These are phyloP conservation scores for Penicillium alfredii DNA, from an alignment of 495 filamentous ascomycete genomes.

Conservation along the genomic window DNA sequence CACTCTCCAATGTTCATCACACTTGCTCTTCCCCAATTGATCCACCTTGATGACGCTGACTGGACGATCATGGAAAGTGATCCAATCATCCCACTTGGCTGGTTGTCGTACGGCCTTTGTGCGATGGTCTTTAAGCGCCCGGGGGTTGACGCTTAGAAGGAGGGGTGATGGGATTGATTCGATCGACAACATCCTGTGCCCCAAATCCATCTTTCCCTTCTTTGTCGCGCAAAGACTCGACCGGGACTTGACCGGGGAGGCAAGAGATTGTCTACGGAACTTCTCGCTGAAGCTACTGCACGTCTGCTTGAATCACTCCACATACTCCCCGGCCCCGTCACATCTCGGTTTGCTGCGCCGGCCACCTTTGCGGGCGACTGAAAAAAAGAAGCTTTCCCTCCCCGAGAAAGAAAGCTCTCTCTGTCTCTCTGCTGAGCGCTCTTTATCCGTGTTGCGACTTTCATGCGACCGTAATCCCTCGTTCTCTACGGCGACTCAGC, in stretches of 20 bases:
- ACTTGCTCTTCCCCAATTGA: constrained; percentile 15
- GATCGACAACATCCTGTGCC: constrained; percentile 14
- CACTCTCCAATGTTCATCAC: constrained; percentile 17
- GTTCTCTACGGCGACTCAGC: too few species aligned
- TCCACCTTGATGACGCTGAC: constrained; percentile 8
- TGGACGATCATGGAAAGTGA: constrained; percentile 9
- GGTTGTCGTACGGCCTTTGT: constrained; percentile 12
- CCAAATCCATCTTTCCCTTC: too few species aligned
- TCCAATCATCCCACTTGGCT: constrained; percentile 8
- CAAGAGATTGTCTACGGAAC: constrained; percentile 4
- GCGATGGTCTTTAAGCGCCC: constrained; percentile 24
- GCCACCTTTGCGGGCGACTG: constrained; percentile 10
- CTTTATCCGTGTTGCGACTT: constrained; percentile 1
- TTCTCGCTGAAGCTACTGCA: constrained; percentile 4
- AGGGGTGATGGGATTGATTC: constrained; percentile 17
- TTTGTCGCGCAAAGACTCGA: too few species aligned
- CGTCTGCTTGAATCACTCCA: constrained; percentile 7
- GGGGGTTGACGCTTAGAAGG: constrained; percentile 1
- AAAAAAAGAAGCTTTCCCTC: constrained; percentile 28
- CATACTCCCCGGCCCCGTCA: constrained; percentile 13
- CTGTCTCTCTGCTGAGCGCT: not conserved
- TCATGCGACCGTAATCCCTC: constrained; percentile 21
- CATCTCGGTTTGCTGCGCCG: too few species aligned
- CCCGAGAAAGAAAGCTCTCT: too few species aligned
- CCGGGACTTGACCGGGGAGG: too few species aligned